These are phyloP conservation scores for Cicer arietinum DNA, from an alignment of 306 rosid genomes.

Conservation along the genomic window DNA sequence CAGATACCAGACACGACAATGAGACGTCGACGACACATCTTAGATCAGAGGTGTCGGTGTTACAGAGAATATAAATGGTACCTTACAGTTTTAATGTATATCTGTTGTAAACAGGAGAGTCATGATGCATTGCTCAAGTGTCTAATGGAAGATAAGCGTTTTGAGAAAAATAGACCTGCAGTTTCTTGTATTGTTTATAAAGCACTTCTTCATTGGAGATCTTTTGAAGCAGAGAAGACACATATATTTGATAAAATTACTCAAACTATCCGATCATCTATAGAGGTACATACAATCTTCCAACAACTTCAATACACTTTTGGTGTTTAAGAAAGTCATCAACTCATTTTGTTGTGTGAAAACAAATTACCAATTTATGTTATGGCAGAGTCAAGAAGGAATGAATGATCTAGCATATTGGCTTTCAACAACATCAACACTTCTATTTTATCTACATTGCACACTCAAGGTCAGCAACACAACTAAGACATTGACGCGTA, in stretches of 20 bases:
- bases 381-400: slow-evolving; percentile 65
- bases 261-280: slow-evolving; percentile 63
- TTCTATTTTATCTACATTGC: slow-evolving; percentile 77
- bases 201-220: slow-evolving; percentile 89
- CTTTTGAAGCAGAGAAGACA: slow-evolving; percentile 85
- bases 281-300: slow-evolving; percentile 65
- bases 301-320: slow-evolving; percentile 23
- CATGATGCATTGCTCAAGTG: slow-evolving; percentile 83
- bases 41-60: too few species aligned
- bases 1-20: too few species aligned
- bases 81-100: slow-evolving; percentile 28
- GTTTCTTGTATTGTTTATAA: slow-evolving; percentile 76
- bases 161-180: slow-evolving; percentile 77
- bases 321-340: background rate
- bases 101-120: slow-evolving; percentile 67
- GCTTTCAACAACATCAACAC: slow-evolving; percentile 88
- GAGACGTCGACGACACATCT: too few species aligned
- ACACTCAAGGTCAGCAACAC: slow-evolving; percentile 85
- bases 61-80: background rate
- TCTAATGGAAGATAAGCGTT: slow-evolving; percentile 68
- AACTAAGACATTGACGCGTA: slow-evolving; percentile 61
- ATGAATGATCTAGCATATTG: slow-evolving; percentile 76
- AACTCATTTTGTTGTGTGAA: slow-evolving; percentile 16
- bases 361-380: slow-evolving; percentile 35
- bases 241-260: slow-evolving; percentile 78